Evolutionary conservation across 2,329 filamentous ascomycete genomes (phyloP).

Genomic region (Pseudonectria foliicola): DNA sequence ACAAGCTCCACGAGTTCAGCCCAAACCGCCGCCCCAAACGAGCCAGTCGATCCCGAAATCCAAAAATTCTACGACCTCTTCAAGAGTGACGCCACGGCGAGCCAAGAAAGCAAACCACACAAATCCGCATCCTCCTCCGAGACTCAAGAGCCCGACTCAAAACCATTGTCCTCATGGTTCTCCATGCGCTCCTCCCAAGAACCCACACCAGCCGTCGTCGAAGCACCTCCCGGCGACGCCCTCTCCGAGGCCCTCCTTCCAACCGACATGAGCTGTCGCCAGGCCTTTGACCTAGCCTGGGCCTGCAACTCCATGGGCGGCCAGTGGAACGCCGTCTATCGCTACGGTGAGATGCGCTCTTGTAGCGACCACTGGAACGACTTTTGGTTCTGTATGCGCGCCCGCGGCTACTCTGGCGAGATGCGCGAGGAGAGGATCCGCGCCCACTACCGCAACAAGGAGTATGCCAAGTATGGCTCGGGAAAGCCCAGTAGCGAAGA

Average conservation of each 20-base stretch:
- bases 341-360: constrained; percentile 66
- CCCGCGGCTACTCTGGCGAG: constrained; percentile 53
- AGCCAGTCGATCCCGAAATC: constrained; percentile 42
- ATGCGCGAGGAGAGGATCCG: constrained; percentile 56
- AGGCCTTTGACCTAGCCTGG: constrained; percentile 88
- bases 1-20: constrained; percentile 4
- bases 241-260: constrained; percentile 67
- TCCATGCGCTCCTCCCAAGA: constrained; percentile 25
- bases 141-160: constrained; percentile 13
- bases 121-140: constrained; percentile 23
- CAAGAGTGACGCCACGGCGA: constrained; percentile 24
- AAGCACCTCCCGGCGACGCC: constrained; percentile 30
- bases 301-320: constrained; percentile 88
- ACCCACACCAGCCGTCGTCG: constrained; percentile 9
- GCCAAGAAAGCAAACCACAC: constrained; percentile 9
- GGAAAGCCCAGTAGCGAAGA: constrained; percentile 73
- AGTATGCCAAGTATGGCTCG: constrained; percentile 55
- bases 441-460: constrained; percentile 61
- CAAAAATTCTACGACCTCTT: constrained; percentile 47
- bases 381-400: constrained; percentile 97
- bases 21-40: constrained; percentile 16
- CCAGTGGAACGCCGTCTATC: constrained; percentile 88
- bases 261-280: constrained; percentile 77
- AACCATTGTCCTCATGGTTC: constrained; percentile 21
- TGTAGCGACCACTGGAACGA: constrained; percentile 86